Percentiles rank a stretch among this genome's conserved stretches.
Conservation (phyloP, 202 grass and related monocot species). For the Schoenoplectus tabernaemontani region DNA sequence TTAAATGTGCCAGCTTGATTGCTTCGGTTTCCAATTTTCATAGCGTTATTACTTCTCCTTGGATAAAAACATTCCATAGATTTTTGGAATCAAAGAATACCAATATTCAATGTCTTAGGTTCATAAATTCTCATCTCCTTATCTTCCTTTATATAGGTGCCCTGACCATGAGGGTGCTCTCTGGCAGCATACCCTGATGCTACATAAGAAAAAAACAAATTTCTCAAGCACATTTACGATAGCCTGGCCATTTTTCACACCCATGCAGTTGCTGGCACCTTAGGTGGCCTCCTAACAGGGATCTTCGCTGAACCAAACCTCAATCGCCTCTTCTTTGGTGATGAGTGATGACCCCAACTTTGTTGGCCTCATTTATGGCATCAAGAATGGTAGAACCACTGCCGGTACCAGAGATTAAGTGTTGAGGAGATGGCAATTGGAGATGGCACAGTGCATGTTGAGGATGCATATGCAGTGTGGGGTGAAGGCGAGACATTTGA, state of each 20-base stretch:
- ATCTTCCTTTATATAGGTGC: slow-evolving; percentile 31
- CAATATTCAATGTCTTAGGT: background rate
- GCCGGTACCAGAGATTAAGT: slow-evolving; percentile 52
- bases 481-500: slow-evolving; percentile 77
- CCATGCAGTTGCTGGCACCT: slow-evolving; percentile 59
- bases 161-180: slow-evolving; percentile 44
- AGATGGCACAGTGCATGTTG: slow-evolving; percentile 58
- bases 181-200: slow-evolving; percentile 70
- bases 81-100: background rate
- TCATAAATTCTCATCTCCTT: background rate
- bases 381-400: slow-evolving; percentile 30
- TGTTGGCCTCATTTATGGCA: slow-evolving; percentile 46
- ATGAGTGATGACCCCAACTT: slow-evolving; percentile 55
- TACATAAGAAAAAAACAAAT: slow-evolving; percentile 37
- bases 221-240: slow-evolving; percentile 52
- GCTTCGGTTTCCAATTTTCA: background rate
- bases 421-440: slow-evolving; percentile 46
- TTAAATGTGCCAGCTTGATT: background rate
- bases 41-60: background rate
- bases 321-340: slow-evolving; percentile 46
- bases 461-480: slow-evolving; percentile 85
- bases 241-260: slow-evolving; percentile 75
- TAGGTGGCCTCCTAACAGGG: slow-evolving; percentile 50
- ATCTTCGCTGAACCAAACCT: slow-evolving; percentile 55
- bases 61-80: background rate